These are phyloP conservation scores for Phytophthora hibernalis DNA, from an alignment of 352 stramenopile genomes.

Conservation along the genomic window DNA sequence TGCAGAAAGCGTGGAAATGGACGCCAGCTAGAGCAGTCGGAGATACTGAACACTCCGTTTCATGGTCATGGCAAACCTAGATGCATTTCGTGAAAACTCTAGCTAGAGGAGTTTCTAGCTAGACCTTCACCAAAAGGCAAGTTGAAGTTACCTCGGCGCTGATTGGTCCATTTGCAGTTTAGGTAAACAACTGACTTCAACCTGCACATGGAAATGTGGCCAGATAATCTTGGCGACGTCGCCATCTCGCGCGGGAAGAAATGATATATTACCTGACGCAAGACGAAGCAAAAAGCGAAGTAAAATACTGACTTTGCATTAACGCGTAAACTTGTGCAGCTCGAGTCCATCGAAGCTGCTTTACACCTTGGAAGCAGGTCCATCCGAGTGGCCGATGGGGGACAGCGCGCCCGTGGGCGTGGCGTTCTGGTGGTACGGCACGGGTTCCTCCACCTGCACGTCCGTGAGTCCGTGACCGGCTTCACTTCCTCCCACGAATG, in stretches of 20 bases:
- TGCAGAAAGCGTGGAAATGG: conserved; percentile 4
- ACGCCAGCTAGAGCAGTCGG: conserved; percentile 4
- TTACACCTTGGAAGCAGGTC: conserved; percentile 40
- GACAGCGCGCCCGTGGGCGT: conserved; percentile 39
- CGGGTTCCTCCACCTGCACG: conserved; percentile 40
- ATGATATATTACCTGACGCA: background rate
- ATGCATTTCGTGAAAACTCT: background rate
- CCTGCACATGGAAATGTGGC: background rate
- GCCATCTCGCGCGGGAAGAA: background rate
- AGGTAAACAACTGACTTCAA: background rate
- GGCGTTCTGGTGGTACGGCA: conserved; percentile 41
- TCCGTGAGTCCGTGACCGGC: conserved; percentile 13
- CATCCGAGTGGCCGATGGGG: conserved; percentile 32
- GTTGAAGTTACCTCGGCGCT: conserved; percentile 20
- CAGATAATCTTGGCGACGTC: background rate
- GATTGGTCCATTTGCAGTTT: conserved; percentile 4
- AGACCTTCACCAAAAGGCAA: conserved; percentile 8
- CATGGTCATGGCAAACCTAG: background rate
- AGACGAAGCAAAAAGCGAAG: background rate
- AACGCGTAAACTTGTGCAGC: background rate
- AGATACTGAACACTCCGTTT: conserved; percentile 23
- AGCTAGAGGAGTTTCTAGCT: too few relatives aligned
- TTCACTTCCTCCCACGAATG: conserved; percentile 28
- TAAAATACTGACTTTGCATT: conserved; percentile 2
- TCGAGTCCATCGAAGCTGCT: background rate